Evolutionary conservation across 1,284 basidiomycete genomes (phyloP).

Genomic region (Marasmius sp.): DNA sequence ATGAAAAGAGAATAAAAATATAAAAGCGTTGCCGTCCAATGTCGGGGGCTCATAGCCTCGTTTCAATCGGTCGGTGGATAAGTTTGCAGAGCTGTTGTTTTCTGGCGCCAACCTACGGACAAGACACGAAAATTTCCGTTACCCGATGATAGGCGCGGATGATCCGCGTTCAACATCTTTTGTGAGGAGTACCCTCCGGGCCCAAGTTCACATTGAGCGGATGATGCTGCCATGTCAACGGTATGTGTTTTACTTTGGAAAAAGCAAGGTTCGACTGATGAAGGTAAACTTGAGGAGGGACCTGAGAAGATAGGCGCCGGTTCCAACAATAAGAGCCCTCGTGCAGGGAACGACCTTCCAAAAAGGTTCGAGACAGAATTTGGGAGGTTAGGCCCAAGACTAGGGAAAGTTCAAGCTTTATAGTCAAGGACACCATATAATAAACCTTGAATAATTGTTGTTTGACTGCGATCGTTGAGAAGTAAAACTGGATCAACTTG

Average conservation of each 20-base stretch:
- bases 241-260: slow-evolving; percentile 34
- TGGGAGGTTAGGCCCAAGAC: slow-evolving; percentile 34
- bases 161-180: slow-evolving; percentile 46
- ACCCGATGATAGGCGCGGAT: slow-evolving; percentile 23
- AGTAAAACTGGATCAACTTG: neutral
- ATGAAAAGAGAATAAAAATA: slow-evolving; percentile 39
- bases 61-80: slow-evolving; percentile 29
- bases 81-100: slow-evolving; percentile 33
- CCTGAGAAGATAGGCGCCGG: slow-evolving; percentile 25
- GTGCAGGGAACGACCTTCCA: slow-evolving; percentile 37
- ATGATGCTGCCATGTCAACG: slow-evolving; percentile 62
- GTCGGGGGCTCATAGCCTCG: slow-evolving; percentile 36
- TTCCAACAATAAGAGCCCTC: slow-evolving; percentile 46
- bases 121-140: slow-evolving; percentile 14
- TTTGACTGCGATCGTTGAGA: neutral
- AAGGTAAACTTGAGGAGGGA: slow-evolving; percentile 19
- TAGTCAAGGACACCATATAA: neutral
- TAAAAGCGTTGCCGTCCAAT: slow-evolving; percentile 37
- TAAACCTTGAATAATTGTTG: neutral
- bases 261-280: slow-evolving; percentile 33
- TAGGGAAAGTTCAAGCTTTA: slow-evolving; percentile 19
- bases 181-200: slow-evolving; percentile 36
- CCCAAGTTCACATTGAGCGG: slow-evolving; percentile 39
- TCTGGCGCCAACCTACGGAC: slow-evolving; percentile 19
- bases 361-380: slow-evolving; percentile 27